A percentile compares a stretch with the other conserved stretches of the same genome.
Evolutionary conservation across 371 early-diverging fungal species (phyloP).

Genomic region (Syncephalastrum contaminatum): DNA sequence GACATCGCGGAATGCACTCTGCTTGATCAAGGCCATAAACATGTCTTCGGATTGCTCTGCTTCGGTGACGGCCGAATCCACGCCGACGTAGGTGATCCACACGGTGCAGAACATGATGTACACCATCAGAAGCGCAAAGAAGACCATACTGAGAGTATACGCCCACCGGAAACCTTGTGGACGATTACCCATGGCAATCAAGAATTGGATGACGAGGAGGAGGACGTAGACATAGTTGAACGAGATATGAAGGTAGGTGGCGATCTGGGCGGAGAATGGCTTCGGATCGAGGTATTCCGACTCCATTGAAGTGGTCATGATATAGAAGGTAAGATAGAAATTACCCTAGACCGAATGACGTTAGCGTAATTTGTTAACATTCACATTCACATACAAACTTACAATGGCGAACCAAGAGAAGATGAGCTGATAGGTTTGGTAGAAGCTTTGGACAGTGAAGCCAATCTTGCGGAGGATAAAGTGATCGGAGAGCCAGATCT

Average conservation of each 20-base stretch:
- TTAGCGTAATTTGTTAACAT: conserved; percentile 54
- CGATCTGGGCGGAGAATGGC: conserved; percentile 52
- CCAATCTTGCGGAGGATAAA: conserved; percentile 58
- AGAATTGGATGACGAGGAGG: conserved; percentile 64
- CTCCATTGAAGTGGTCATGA: conserved; percentile 49
- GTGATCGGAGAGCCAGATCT: conserved; percentile 75
- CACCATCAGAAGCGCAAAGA: conserved; percentile 55
- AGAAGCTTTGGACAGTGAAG: conserved; percentile 70
- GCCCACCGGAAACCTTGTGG: conserved; percentile 79
- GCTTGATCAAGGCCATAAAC: conserved; percentile 29
- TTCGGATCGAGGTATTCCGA: conserved; percentile 19
- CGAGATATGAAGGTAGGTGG: conserved; percentile 45
- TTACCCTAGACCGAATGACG: conserved; percentile 53
- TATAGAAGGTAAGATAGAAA: conserved; percentile 77
- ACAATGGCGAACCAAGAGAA: conserved; percentile 80
- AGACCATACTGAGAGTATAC: conserved; percentile 53
- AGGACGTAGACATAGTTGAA: conserved; percentile 63
- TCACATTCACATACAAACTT: conserved; percentile 54
- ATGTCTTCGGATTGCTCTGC: conserved; percentile 16
- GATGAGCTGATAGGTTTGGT: conserved; percentile 67
- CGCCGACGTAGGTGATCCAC: conserved; percentile 51
- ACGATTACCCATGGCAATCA: conserved; percentile 79
- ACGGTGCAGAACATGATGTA: conserved; percentile 62
- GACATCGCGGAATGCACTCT: conserved; percentile 55
- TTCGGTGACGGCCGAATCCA: conserved; percentile 37